Evolutionary conservation across 2,329 filamentous ascomycete genomes (phyloP), one percentile per base, ranked within the genome.

Genomic region (Aspergillus pseudoglaucus): DNA sequence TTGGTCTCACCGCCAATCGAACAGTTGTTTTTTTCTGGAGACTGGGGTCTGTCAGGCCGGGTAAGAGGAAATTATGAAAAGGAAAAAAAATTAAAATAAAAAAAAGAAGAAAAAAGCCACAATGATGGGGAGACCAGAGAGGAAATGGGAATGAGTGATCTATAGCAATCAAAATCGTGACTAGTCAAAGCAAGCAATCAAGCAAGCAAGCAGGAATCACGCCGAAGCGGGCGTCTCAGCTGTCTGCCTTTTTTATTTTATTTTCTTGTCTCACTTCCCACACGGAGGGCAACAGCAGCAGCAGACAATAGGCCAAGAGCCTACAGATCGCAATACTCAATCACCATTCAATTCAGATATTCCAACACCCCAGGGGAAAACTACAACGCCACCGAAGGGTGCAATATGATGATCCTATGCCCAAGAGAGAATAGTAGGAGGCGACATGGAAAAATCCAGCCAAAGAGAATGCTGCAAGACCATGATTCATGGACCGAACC

Each of bases 371-470:
- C 50, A 52, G 45, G 51, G 42, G 47, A 33, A 42, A 46, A 39
- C 17, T 12, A 39, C 18, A 9, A 39, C 37, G 37, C 37, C 37
- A 39, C 37, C 37, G 17, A 20, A 18, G 15, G 15, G 15, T 39
- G 37, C 25, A 12, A 39, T 9, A 49, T 49, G 56, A 42, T 53
- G 53, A 56, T 56, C 55, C 42, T 50, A 49, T 40, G 48, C 47
- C 37, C 44, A 53, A 55, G 49, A 47, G 49, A 50, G 48, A 50
- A 53, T 44, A 50, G 45, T 8, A 42, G 6, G 40, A 8, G 6
- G 23, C 22, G n/a, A 42, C 14, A 17, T n/a, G 25, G 9, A 12
- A 18, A 39, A n/a, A 35, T 8, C 14, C n/a, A 40, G 38, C 38
- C 12, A 40, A 22, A 23, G 38, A 40, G 18, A 18, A 20, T 40